These are phyloP conservation scores for Cryptococcus sp. DNA, from an alignment of 1,284 basidiomycete genomes.

Conservation along the genomic window DNA sequence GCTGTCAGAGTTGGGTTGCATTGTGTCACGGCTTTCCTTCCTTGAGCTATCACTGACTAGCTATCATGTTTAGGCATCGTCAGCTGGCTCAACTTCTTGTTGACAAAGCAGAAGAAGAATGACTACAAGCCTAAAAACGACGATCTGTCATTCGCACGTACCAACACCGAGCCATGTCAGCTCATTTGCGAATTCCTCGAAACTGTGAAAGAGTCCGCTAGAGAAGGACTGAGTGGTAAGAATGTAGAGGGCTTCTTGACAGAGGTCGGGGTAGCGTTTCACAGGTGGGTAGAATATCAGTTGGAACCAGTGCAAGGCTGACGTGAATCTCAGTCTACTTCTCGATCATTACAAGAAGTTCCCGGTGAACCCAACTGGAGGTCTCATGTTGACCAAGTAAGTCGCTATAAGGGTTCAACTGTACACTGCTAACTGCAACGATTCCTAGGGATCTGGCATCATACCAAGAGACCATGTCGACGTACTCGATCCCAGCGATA, in stretches of 20 bases:
- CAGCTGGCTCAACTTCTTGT: constrained; percentile 62
- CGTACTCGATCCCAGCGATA: constrained; percentile 77
- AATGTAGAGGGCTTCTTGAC: constrained; percentile 89
- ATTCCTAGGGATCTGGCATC: constrained; percentile 81
- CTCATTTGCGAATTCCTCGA: constrained; percentile 83
- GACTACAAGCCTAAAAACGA: constrained; percentile 98
- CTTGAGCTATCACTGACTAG: neutral
- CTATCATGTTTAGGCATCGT: constrained; percentile 57
- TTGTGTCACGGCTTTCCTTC: no score
- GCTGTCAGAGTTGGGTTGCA: neutral
- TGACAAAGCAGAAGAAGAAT: constrained; percentile 90
- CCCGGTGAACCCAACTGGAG: constrained; percentile 93
- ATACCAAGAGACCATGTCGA: constrained; percentile 87
- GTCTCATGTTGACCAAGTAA: constrained; percentile 95
- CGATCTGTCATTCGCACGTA: constrained; percentile 87
- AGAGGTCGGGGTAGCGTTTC: constrained; percentile 92
- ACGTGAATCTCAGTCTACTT: constrained; percentile 63
- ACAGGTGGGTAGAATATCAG: constrained; percentile 62
- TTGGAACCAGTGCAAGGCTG: neutral
- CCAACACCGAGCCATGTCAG: constrained; percentile 94
- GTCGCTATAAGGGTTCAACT: constrained; percentile 40
- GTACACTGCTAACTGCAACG: constrained; percentile 4
- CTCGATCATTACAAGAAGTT: constrained; percentile 96
- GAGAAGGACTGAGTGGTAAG: constrained; percentile 78
- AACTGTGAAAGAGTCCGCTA: constrained; percentile 72